phyloP scores from a whole-genome alignment of 179 eudicot genomes.

The Camellia oleifera region DNA sequence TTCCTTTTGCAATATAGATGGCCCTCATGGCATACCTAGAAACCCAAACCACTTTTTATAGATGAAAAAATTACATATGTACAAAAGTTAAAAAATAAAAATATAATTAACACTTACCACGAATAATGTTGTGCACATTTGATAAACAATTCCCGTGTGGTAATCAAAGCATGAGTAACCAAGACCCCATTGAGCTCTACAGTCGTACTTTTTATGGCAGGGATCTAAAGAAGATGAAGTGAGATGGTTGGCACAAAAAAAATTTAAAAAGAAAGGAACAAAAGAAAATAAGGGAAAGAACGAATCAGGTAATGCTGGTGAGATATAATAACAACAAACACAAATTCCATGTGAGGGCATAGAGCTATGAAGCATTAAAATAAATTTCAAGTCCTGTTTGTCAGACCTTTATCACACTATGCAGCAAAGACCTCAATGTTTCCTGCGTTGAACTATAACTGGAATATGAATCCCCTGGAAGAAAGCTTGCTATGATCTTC shows the following conservation, averaged over 20 bases:
- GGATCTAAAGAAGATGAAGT: slow-evolving; percentile 48
- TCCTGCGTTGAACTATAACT: slow-evolving; percentile 92
- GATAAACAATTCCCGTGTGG: slow-evolving; percentile 67
- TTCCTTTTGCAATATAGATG: slow-evolving; percentile 96
- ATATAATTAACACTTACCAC: slow-evolving; percentile 47
- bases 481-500: slow-evolving; percentile 91
- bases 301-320: background rate
- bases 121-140: slow-evolving; percentile 97
- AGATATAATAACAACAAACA: background rate
- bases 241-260: background rate
- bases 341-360: background rate
- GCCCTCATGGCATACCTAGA: slow-evolving; percentile 98
- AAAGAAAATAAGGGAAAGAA: background rate
- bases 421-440: slow-evolving; percentile 79
- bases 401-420: slow-evolving; percentile 87
- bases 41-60: background rate
- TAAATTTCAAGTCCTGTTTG: background rate
- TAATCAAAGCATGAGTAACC: slow-evolving; percentile 93
- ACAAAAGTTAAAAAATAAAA: slow-evolving; percentile 11
- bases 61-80: background rate
- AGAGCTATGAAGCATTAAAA: background rate
- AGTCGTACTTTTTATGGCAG: slow-evolving; percentile 61
- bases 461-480: slow-evolving; percentile 82
- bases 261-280: background rate
- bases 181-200: slow-evolving; percentile 97